Base-by-base conservation (phyloP, 768 basidiomycete species). In the Trichaptum fuscoviolaceum region DNA sequence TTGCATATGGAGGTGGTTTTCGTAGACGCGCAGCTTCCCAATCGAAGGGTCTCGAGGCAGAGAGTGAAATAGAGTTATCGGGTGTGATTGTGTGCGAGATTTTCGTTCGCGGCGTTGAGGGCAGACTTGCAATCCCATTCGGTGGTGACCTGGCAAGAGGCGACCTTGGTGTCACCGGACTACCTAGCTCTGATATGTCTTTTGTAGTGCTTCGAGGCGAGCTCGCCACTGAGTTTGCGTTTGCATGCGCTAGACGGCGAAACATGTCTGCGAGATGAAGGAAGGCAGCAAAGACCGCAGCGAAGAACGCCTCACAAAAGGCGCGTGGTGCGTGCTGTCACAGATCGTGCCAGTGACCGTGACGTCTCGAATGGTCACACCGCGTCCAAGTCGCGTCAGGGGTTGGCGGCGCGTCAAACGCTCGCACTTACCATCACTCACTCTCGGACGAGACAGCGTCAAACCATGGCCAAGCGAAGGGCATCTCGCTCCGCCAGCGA, bases 21-120 rank as follows among this genome's bases (percentile, higher is more conserved):
- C 84, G 80, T 0, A 85, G 82, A n/a, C 89, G 82, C 15, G 87
- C 93, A 0, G 93, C 92, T 34, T 91, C 89, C 93, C 93, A 94
- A 78, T 95, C 92, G 71, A 95, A 95, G 0, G 92, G 90, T 9
- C 83, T 76, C 7, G 89, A 88, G 0, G 90, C 88, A 6, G 92
- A 91, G 61, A 90, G 81, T 2, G 92, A 93, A 4, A 90, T 87
- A 0, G 89, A 87, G 1, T 83, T 77, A 36, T 84, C 85, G 3
- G 84, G 91, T 10, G 84, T 90, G 57, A 71, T 81, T 71, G 69
- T 83, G 81, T 71, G 88, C 58, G 74, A 71, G 8, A 72, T 80
- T 35, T 85, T 84, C 17, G 77, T 69, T 74, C 78, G 74, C 73
- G 84, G 77, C 2, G 81, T 82, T 18, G 82, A 83, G 5, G 77